A percentile compares a stretch with the other conserved stretches of the same genome.
Conservation (phyloP, 495 filamentous ascomycete species). For the Penicillium daleae region DNA sequence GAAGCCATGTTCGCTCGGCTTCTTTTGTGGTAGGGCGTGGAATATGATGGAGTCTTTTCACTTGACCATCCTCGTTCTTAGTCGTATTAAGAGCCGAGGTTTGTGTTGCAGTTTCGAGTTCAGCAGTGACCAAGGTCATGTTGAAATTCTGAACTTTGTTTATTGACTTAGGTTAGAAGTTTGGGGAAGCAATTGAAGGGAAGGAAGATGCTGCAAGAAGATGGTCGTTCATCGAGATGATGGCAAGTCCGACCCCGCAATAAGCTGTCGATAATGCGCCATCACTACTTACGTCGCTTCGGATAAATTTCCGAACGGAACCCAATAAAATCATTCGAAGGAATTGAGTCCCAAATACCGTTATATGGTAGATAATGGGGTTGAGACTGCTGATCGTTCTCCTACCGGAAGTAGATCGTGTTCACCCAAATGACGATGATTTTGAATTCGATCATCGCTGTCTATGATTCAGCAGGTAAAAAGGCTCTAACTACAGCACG, state of each 20-base stretch:
- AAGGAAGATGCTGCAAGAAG: neutral
- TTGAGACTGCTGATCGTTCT: neutral
- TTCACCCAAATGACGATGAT: neutral
- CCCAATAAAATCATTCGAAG: no score
- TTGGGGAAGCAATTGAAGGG: neutral
- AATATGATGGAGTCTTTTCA: slow-evolving; percentile 1
- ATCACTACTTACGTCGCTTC: neutral
- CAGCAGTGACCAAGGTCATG: neutral
- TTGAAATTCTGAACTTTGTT: neutral
- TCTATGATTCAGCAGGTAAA: neutral
- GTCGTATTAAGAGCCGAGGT: neutral
- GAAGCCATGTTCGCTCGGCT: slow-evolving; percentile 38
- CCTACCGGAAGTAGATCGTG: neutral
- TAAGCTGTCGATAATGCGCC: neutral
- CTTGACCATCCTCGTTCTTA: neutral
- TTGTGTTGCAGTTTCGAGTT: neutral
- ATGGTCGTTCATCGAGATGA: neutral
- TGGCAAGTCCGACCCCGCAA: neutral
- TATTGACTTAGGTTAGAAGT: no score
- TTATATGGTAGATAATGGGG: neutral
- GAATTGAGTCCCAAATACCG: neutral
- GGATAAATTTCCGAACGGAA: slow-evolving; percentile 3
- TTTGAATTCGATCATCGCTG: neutral
- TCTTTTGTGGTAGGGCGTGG: neutral
- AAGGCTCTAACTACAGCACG: neutral